Percentiles rank a stretch among this genome's conserved stretches.
Conservation (phyloP, 345 rosid species). For the Populus davidiana region DNA sequence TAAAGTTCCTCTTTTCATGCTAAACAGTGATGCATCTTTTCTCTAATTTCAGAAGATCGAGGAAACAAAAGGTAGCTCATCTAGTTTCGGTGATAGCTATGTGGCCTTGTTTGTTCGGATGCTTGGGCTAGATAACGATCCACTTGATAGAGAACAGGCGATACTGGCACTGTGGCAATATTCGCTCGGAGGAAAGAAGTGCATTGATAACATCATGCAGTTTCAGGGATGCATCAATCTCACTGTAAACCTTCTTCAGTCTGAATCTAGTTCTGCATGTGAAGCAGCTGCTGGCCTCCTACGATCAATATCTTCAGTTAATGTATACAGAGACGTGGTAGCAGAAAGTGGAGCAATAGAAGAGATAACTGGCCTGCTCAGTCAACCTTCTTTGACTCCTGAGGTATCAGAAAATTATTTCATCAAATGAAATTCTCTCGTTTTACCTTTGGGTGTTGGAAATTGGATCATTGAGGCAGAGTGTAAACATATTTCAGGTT, state of each 20-base stretch:
- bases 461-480: constrained; percentile 19
- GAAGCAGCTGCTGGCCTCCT: constrained; percentile 91
- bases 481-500: constrained; percentile 44
- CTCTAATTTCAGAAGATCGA: constrained; percentile 44
- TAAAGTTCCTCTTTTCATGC: constrained; percentile 10
- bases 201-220: constrained; percentile 71
- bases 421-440: constrained; percentile 16
- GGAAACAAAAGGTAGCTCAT: constrained; percentile 33
- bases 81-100: constrained; percentile 54
- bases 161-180: constrained; percentile 72
- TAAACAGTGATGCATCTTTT: constrained; percentile 14
- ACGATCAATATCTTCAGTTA: constrained; percentile 61
- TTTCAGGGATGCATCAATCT: constrained; percentile 78
- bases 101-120: constrained; percentile 74
- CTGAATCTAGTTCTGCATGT: constrained; percentile 53
- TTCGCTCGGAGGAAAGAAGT: constrained; percentile 75
- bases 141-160: constrained; percentile 81
- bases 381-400: constrained; percentile 55
- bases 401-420: constrained; percentile 56
- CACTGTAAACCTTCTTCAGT: constrained; percentile 61
- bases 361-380: constrained; percentile 62
- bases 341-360: constrained; percentile 85
- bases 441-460: constrained; percentile 14
- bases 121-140: constrained; percentile 86
- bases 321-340: constrained; percentile 64